Evolutionary conservation across 2,329 filamentous ascomycete species (phyloP).

Genomic region (Cercospora zeae-maydis): DNA sequence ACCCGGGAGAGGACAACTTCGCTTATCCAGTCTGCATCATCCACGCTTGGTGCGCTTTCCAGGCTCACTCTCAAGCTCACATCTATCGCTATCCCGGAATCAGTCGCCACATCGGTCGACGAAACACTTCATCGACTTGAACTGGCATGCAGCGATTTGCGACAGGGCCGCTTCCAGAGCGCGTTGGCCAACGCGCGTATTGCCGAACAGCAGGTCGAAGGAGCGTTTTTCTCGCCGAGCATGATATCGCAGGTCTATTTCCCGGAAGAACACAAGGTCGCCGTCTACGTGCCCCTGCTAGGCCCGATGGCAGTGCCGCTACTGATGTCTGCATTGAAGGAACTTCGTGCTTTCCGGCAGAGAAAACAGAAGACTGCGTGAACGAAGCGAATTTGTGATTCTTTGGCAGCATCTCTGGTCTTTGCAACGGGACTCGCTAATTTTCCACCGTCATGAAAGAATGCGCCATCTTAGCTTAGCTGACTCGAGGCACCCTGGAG

Average conservation of each 20-base stretch:
- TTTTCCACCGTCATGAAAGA: no score
- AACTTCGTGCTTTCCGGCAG: constrained; percentile 3
- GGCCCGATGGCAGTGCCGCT: constrained; percentile 89
- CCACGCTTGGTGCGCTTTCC: constrained; percentile 87
- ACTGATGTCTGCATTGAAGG: constrained; percentile 57
- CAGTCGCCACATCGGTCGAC: constrained; percentile 80
- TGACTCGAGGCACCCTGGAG: background rate
- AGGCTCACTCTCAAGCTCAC: constrained; percentile 78
- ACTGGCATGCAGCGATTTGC: constrained; percentile 68
- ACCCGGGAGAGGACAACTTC: constrained; percentile 81
- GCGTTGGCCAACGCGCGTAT: constrained; percentile 77
- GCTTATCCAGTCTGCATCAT: constrained; percentile 82
- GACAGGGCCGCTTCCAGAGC: constrained; percentile 56
- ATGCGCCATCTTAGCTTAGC: background rate
- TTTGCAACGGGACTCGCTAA: background rate
- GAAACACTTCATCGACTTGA: constrained; percentile 75
- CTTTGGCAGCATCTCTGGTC: background rate
- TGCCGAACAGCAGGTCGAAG: constrained; percentile 84
- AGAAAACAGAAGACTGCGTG: constrained; percentile 6
- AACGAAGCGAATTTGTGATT: background rate
- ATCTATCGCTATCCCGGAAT: constrained; percentile 84
- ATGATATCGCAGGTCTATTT: constrained; percentile 98
- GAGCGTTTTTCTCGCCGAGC: constrained; percentile 95
- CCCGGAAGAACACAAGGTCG: constrained; percentile 96
- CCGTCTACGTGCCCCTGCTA: constrained; percentile 87